These are phyloP conservation scores for Termitomyces sp. DNA, from an alignment of 768 basidiomycete species.

Conservation along the genomic window DNA sequence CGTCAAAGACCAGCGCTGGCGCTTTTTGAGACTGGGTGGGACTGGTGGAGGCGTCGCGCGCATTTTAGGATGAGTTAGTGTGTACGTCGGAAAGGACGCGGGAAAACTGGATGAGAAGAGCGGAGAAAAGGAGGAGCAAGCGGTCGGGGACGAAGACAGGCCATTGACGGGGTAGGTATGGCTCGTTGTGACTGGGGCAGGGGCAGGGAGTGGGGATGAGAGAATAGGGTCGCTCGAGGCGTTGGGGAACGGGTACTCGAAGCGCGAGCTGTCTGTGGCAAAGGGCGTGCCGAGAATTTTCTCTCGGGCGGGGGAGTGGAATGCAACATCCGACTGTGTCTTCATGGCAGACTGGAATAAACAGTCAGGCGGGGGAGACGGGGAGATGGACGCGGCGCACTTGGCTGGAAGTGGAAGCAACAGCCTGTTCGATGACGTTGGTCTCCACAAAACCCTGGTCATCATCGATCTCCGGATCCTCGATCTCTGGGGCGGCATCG, in stretches of 20 bases:
- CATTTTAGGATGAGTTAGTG: conserved; percentile 20
- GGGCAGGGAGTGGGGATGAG: conserved; percentile 5
- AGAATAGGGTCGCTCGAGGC: background rate
- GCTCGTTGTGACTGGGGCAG: conserved; percentile 1
- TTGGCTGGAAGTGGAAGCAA: background rate
- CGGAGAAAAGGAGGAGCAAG: conserved; percentile 9
- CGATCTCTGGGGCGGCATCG: background rate
- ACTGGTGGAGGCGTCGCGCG: conserved; percentile 18
- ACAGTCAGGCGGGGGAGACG: background rate
- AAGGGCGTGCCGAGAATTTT: conserved; percentile 31
- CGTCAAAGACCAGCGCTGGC: conserved; percentile 17
- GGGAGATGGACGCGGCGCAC: background rate
- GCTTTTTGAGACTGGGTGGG: conserved; percentile 24
- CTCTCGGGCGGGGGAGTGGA: conserved; percentile 21
- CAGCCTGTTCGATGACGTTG: conserved; percentile 7
- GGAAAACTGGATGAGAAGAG: conserved; percentile 5
- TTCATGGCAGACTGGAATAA: background rate
- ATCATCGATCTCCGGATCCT: conserved; percentile 6
- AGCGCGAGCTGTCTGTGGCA: conserved; percentile 19
- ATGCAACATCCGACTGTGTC: background rate
- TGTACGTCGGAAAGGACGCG: conserved; percentile 6
- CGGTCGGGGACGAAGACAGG: conserved; percentile 11
- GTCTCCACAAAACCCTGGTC: background rate
- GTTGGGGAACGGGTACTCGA: conserved; percentile 27
- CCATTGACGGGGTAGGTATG: conserved; percentile 5